Base-by-base conservation (phyloP, 306 rosid species). In the Ziziphus jujuba region DNA sequence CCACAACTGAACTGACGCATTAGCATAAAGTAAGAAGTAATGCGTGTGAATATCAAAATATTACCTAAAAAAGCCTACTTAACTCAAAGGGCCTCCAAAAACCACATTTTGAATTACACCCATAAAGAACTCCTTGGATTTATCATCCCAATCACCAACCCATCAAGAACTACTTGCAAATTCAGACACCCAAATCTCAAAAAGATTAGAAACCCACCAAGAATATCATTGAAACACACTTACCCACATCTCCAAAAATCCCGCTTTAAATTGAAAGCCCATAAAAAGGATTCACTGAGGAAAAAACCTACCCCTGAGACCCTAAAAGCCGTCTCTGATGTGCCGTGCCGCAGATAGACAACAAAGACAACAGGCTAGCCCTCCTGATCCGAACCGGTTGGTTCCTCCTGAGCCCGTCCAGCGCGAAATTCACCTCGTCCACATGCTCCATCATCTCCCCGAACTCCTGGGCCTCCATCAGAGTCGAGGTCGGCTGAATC, bases 391-490 rank as follows among this genome's bases (percentile, higher is more conserved):
- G 86, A 12, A 82, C 76, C 5, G 93, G 99, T 73, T 95, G 99
- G 9, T 88, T 89, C 57, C 67, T 90, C 63, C 96, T 78, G 5
- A 95, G 82, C 33, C 99, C 99, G 71, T 95, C 99, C 59, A 95
- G 78, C 2, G 99, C 95, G 28, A 95, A 95, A 87, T 95, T 95
- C 31, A 95, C 99, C 74, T 93, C 97, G 62, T 93, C 97, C 16
- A 83, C 87, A 4, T 93, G 99, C 87, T 93, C 99, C 99, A 93
- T 93, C 99, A 93, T 90, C 85, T 93, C 99, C 57, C 99, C 99
- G 20, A 93, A 93, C 79, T 93, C 97, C 89, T 93, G 97, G 47
- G 99, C 96, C 83, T 93, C 97, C 99, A 90, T 93, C 80, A 93
- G 67, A 56, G 96, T 92, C 66, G 98, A 87, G 3, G 97, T 90